These are phyloP conservation scores for Corrigiola litoralis DNA, from an alignment of 179 eudicot species.

Conservation along the genomic window DNA sequence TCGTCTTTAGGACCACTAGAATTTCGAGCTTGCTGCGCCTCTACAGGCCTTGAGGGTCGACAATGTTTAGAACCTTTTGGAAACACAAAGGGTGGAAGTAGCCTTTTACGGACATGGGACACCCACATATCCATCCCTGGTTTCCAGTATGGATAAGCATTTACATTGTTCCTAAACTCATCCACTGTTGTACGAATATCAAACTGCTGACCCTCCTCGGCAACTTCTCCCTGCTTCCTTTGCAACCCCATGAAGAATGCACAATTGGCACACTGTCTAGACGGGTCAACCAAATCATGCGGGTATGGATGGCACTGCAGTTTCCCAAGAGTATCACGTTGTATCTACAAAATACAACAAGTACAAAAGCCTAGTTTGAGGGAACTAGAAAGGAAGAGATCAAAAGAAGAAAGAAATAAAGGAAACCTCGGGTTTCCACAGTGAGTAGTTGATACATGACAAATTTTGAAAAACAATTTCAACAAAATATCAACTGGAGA, in stretches of 20 bases:
- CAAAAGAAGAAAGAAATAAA: neutral
- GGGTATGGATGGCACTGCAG: slow-evolving; percentile 87
- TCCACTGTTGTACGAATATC: slow-evolving; percentile 80
- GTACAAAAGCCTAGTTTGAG: neutral
- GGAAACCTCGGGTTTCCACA: neutral
- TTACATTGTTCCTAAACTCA: slow-evolving; percentile 58
- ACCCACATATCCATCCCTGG: slow-evolving; percentile 88
- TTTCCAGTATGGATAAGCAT: slow-evolving; percentile 70
- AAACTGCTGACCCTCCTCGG: slow-evolving; percentile 79
- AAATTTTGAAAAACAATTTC: neutral
- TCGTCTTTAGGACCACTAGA: slow-evolving; percentile 23
- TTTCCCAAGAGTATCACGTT: slow-evolving; percentile 69
- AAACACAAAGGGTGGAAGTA: slow-evolving; percentile 64
- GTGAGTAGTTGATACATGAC: neutral
- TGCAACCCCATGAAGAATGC: slow-evolving; percentile 83
- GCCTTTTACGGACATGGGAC: slow-evolving; percentile 74
- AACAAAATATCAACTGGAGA: neutral
- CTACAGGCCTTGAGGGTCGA: slow-evolving; percentile 32
- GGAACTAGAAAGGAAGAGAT: neutral
- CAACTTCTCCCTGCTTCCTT: slow-evolving; percentile 63
- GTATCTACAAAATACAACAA: slow-evolving; percentile 52
- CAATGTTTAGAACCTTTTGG: slow-evolving; percentile 55
- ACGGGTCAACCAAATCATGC: slow-evolving; percentile 48
- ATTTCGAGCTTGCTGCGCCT: slow-evolving; percentile 25
- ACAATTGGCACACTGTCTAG: slow-evolving; percentile 58